These are phyloP conservation scores for Boletus tylopilopsis DNA, from an alignment of 768 basidiomycete species.

Conservation along the genomic window DNA sequence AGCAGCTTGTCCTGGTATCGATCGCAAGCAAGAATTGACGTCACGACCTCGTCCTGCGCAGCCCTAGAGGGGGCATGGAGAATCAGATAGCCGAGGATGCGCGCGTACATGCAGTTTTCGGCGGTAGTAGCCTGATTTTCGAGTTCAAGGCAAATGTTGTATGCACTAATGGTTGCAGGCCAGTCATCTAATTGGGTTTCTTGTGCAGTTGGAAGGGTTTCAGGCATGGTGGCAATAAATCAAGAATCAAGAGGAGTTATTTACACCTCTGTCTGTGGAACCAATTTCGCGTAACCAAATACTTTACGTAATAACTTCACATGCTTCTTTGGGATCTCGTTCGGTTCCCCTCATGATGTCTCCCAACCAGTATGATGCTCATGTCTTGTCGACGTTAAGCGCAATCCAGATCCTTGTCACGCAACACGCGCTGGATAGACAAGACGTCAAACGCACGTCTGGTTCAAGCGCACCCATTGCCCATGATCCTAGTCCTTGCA, in stretches of 20 bases:
- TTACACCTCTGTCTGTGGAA: too few relatives aligned
- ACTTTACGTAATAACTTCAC: too few relatives aligned
- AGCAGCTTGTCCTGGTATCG: background rate
- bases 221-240: too few relatives aligned
- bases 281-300: too few relatives aligned
- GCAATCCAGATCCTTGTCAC: slow-evolving; percentile 90
- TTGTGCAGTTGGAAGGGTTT: too few relatives aligned
- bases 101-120: background rate
- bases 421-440: slow-evolving; percentile 71
- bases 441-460: slow-evolving; percentile 62
- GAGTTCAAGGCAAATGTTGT: background rate
- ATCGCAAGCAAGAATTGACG: background rate
- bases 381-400: slow-evolving; percentile 81
- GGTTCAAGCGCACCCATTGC: background rate
- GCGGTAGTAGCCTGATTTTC: background rate
- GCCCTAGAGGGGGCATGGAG: background rate
- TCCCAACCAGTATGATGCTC: slow-evolving; percentile 73
- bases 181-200: background rate
- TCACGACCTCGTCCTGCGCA: background rate
- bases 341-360: background rate
- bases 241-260: too few relatives aligned
- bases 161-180: background rate
- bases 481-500: slow-evolving; percentile 58
- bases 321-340: too few relatives aligned
- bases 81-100: background rate